phyloP scores from a whole-genome alignment of 306 rosid genomes.

The Dryas drummondii region DNA sequence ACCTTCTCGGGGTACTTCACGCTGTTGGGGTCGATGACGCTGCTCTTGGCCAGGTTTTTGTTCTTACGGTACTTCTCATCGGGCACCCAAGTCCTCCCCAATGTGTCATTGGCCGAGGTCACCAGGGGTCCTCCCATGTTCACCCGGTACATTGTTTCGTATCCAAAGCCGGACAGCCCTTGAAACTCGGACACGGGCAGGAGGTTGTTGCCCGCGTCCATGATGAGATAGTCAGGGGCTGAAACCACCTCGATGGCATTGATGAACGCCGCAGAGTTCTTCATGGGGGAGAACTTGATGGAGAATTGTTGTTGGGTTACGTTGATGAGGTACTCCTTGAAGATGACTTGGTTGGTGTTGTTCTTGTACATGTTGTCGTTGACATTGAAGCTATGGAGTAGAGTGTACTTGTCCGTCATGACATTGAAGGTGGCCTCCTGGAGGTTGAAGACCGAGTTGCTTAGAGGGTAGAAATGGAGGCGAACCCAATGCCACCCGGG shows the following conservation, averaged over 20 bases:
- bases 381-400: conserved; percentile 35
- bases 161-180: conserved; percentile 32
- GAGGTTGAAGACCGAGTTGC: conserved; percentile 26
- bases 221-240: conserved; percentile 34
- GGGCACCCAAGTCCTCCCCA: conserved; percentile 37
- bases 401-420: conserved; percentile 28
- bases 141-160: conserved; percentile 27
- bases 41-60: conserved; percentile 18
- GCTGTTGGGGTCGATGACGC: background rate
- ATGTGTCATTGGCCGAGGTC: conserved; percentile 41
- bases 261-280: conserved; percentile 40
- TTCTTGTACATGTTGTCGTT: conserved; percentile 6
- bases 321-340: conserved; percentile 42
- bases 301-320: conserved; percentile 40
- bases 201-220: conserved; percentile 30
- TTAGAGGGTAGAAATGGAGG: conserved; percentile 30
- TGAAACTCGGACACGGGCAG: conserved; percentile 22
- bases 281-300: conserved; percentile 43
- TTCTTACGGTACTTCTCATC: conserved; percentile 30
- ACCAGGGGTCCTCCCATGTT: conserved; percentile 50
- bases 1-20: conserved; percentile 32
- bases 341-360: background rate
- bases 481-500: conserved; percentile 44
- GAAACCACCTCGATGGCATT: conserved; percentile 52
- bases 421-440: conserved; percentile 31